These are phyloP conservation scores for Arabidopsis thaliana DNA, from an alignment of 345 rosid species.

Conservation along the genomic window TAIR10.1 NC_003070.9:3930001-3930500, in stretches of 20 bases:
- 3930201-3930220: background rate
- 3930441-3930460: conserved; percentile 56
- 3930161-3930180: background rate
- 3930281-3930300: conserved; percentile 63
- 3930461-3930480: conserved; percentile 57
- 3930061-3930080: background rate
- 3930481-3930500: conserved; percentile 58
- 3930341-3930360: conserved; percentile 70
- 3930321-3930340: conserved; percentile 67
- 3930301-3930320: conserved; percentile 60
- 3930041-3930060: background rate
- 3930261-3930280: conserved; percentile 46
- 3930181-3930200: background rate
- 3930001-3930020: conserved; percentile 3
- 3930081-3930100: background rate
- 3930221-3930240: background rate
- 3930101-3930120: conserved; percentile 8
- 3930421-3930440: conserved; percentile 59
- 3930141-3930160: background rate
- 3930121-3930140: background rate
- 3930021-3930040: background rate
- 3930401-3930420: conserved; percentile 58
- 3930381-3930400: conserved; percentile 62
- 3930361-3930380: conserved; percentile 69
- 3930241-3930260: background rate